A percentile compares a stretch with the other conserved stretches of the same genome.
Conservation (phyloP, 2,329 filamentous ascomycete species). For the Dactylellina sp. region DNA sequence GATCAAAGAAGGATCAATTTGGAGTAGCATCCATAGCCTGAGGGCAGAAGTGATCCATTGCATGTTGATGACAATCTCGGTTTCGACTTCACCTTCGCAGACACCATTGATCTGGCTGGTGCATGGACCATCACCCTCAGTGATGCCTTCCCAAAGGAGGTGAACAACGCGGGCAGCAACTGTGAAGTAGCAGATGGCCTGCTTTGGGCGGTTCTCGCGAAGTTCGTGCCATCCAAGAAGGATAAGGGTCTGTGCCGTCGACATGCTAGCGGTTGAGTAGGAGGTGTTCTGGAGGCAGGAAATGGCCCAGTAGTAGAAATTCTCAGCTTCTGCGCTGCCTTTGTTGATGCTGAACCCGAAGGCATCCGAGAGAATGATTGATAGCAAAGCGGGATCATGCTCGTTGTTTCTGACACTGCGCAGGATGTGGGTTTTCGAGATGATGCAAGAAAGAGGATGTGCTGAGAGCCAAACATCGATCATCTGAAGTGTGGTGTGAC, state of each 20-base stretch:
- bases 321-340: slow-evolving; percentile 45
- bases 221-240: slow-evolving; percentile 58
- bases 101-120: slow-evolving; percentile 58
- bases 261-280: slow-evolving; percentile 48
- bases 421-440: slow-evolving; percentile 58
- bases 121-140: slow-evolving; percentile 51
- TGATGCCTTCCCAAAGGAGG: slow-evolving; percentile 50
- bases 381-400: slow-evolving; percentile 50
- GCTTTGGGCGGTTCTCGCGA: slow-evolving; percentile 52
- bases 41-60: slow-evolving; percentile 56
- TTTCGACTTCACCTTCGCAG: slow-evolving; percentile 56
- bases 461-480: slow-evolving; percentile 57
- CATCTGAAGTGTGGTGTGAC: slow-evolving; percentile 55
- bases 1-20: slow-evolving; percentile 56
- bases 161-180: slow-evolving; percentile 52
- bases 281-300: slow-evolving; percentile 46
- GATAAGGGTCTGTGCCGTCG: slow-evolving; percentile 55
- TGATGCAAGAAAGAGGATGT: slow-evolving; percentile 57
- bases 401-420: slow-evolving; percentile 53
- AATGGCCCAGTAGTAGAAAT: slow-evolving; percentile 56
- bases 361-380: slow-evolving; percentile 57
- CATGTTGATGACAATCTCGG: slow-evolving; percentile 57
- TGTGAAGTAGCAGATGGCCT: slow-evolving; percentile 57
- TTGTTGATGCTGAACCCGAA: slow-evolving; percentile 49
- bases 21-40: slow-evolving; percentile 57